Evolutionary conservation across 768 basidiomycete species (phyloP), one percentile per base, ranked within the genome.

Genomic region (Cystobasidium ongulense): DNA sequence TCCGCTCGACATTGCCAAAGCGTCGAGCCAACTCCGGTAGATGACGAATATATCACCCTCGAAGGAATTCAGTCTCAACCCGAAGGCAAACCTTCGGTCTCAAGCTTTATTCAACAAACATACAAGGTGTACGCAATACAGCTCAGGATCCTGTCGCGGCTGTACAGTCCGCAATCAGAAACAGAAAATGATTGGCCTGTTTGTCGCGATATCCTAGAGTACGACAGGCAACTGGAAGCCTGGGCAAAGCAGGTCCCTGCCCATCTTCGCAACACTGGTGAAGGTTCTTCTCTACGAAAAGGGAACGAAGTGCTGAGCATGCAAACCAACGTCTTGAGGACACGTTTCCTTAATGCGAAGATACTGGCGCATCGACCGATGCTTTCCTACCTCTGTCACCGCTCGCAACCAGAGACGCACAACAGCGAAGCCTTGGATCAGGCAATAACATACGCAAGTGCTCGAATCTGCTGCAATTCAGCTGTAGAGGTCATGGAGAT

Each of bases 361-460:
- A 39, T 64, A 2, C 43, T 64, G 13, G 27, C 36, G 3, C 38
- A 64, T 36, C 63, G 63, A 27, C 63, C 63, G 3, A 64, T 64
- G 63, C 63, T 64, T 23, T 64, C 36, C 11, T 36, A 64, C 38
- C 27, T 64, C 18, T 64, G 63, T 29, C 63, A 64, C 15, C 23
- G 63, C 31, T 15, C 63, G 10, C 23, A 39, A 29, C 27, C 31
- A 15, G 38, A 27, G 4, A 36, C 25, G 25, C 38, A 31, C 2
- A 3, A 31, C 38, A 36, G 13, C 11, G 63, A 27, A 8, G 63
- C 63, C 21, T 27, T 64, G 29, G 63, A 64, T 39, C 63, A 36
- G 17, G 27, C 25, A 2, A 39, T 64, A 8, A 36, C 63, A 31
- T 29, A 31, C 31, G 36, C 63, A 15, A 41, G 63, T 17, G 63